Evolutionary conservation across 176 grass and related monocot species (phyloP).

Genomic region (Raddia guianensis): DNA sequence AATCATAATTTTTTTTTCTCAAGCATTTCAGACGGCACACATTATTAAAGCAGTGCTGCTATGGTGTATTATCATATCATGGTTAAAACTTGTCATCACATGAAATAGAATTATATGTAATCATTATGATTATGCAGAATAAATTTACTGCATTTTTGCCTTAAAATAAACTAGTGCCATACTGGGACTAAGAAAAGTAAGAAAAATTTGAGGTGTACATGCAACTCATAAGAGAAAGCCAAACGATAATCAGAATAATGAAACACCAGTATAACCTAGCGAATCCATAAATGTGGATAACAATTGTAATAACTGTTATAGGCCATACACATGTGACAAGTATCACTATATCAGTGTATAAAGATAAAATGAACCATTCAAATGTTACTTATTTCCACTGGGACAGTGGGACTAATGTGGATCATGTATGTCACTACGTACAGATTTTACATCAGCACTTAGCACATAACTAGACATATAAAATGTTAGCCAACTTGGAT

Average conservation of each 20-base stretch:
- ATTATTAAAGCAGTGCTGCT: neutral
- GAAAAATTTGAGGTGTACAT: neutral
- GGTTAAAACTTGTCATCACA: neutral
- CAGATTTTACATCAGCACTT: neutral
- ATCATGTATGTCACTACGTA: conserved; percentile 9
- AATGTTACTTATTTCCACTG: neutral
- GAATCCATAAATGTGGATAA: conserved; percentile 7
- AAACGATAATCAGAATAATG: neutral
- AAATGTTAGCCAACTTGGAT: conserved; percentile 10
- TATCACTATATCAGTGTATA: neutral
- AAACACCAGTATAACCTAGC: conserved; percentile 8
- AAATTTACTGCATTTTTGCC: neutral
- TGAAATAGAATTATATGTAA: conserved; percentile 5
- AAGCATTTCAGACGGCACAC: neutral
- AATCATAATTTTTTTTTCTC: conserved; percentile 7
- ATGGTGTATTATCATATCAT: neutral
- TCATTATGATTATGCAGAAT: neutral
- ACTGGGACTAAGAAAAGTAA: neutral
- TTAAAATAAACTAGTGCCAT: conserved; percentile 2
- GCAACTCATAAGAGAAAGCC: conserved; percentile 4
- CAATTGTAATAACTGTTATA: conserved; percentile 11
- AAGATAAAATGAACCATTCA: neutral
- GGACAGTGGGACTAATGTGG: neutral
- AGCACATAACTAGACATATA: conserved; percentile 6
- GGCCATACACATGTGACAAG: neutral